Conservation (phyloP, 1,284 basidiomycete genomes). For the Pseudozyma tsukubaensis region DNA sequence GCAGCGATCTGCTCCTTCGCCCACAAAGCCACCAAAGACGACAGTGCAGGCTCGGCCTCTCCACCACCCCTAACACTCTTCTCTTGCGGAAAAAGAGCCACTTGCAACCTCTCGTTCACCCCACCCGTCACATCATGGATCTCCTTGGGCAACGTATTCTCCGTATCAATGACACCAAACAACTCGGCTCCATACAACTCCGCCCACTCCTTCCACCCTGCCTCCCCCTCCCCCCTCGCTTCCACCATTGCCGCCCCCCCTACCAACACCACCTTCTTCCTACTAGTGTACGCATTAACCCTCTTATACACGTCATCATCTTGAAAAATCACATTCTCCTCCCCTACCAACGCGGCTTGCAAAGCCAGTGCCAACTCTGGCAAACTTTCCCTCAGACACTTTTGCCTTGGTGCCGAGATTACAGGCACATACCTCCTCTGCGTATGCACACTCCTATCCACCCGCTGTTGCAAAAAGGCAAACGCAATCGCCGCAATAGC, state of each 20-base stretch:
- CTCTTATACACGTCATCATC: slow-evolving; percentile 42
- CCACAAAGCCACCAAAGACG: slow-evolving; percentile 46
- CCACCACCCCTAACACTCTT: slow-evolving; percentile 12
- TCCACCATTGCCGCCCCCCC: slow-evolving; percentile 17
- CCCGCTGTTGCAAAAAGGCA: slow-evolving; percentile 32
- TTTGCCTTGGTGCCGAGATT: slow-evolving; percentile 14
- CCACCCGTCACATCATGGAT: slow-evolving; percentile 26
- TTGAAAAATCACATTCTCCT: slow-evolving; percentile 39
- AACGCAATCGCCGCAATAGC: slow-evolving; percentile 29
- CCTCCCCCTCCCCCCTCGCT: slow-evolving; percentile 12
- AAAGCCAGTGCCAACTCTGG: slow-evolving; percentile 36
- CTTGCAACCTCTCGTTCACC: slow-evolving; percentile 32
- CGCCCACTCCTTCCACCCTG: slow-evolving; percentile 38
- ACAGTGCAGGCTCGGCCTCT: slow-evolving; percentile 33
- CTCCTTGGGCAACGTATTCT: slow-evolving; percentile 29
- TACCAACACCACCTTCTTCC: slow-evolving; percentile 38
- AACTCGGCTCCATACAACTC: slow-evolving; percentile 41
- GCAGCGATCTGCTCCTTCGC: slow-evolving; percentile 21
- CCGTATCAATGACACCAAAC: slow-evolving; percentile 43
- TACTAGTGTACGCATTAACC: slow-evolving; percentile 39
- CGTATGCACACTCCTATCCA: slow-evolving; percentile 14
- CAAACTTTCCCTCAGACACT: neutral
- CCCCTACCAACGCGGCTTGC: slow-evolving; percentile 32
- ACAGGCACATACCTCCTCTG: slow-evolving; percentile 47
- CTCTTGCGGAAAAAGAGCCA: slow-evolving; percentile 31